Percentiles rank a stretch among this genome's conserved stretches.
These are phyloP conservation scores for Mycosphaerella arachidis DNA, from an alignment of 2,329 filamentous ascomycete genomes.

Conservation along the genomic window DNA sequence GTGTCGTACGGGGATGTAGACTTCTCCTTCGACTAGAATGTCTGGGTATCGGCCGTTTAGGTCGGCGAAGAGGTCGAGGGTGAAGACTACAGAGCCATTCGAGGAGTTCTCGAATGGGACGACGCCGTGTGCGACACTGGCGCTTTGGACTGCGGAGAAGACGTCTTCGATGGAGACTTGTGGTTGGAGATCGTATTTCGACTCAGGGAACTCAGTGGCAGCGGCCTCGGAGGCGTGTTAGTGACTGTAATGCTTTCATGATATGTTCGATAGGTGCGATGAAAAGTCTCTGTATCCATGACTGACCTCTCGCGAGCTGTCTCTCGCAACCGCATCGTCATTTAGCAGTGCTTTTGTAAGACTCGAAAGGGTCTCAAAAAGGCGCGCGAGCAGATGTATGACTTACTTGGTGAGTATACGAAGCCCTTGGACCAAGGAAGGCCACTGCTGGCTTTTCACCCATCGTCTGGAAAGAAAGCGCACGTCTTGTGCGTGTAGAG, in stretches of 20 bases:
- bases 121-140: constrained; percentile 65
- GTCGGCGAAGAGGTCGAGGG: constrained; percentile 83
- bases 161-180: constrained; percentile 58
- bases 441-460: constrained; percentile 37
- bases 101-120: constrained; percentile 95
- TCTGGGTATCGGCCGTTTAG: constrained; percentile 59
- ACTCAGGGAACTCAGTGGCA: constrained; percentile 16
- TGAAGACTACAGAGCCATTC: constrained; percentile 87
- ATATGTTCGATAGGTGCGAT: background rate
- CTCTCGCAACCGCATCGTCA: background rate
- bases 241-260: background rate
- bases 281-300: background rate
- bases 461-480: background rate
- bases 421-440: constrained; percentile 61
- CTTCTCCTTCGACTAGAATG: constrained; percentile 74
- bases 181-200: constrained; percentile 34
- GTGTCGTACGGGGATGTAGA: constrained; percentile 83
- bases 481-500: background rate
- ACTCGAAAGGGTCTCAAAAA: background rate
- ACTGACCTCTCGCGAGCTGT: background rate
- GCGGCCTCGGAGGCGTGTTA: constrained; percentile 18
- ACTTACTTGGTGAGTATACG: constrained; percentile 65
- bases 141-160: constrained; percentile 70
- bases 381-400: background rate
- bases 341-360: no score